Conservation (phyloP, 495 filamentous ascomycete genomes). For the Penicillium alfredii region DNA sequence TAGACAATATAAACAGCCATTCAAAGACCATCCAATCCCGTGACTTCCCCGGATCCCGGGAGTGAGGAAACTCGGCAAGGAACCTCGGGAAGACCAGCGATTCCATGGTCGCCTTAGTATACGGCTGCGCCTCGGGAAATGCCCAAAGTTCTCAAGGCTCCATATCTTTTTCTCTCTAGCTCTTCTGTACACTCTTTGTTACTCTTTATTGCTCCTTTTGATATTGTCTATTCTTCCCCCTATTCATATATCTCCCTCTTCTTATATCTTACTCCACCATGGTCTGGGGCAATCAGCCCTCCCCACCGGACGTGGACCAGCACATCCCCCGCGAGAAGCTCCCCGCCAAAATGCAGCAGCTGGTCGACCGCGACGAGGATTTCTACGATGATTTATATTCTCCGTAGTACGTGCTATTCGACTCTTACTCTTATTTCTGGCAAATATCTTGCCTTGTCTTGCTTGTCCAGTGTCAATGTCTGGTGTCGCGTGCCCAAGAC, state of each 20-base stretch:
- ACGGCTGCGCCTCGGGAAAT: conserved; percentile 10
- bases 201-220: neutral
- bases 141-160: neutral
- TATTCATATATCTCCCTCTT: conserved; percentile 2
- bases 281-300: conserved; percentile 37
- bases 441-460: neutral
- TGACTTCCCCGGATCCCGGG: neutral
- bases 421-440: neutral
- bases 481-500: conserved; percentile 2
- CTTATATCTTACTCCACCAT: conserved; percentile 18
- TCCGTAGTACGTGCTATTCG: conserved; percentile 61
- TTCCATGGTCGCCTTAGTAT: conserved; percentile 12
- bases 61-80: neutral
- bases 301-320: too few species aligned
- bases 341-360: conserved; percentile 61
- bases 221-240: too few species aligned
- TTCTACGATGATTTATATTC: conserved; percentile 73
- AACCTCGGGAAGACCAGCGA: conserved; percentile 9
- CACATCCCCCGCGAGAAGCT: conserved; percentile 58
- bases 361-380: conserved; percentile 70
- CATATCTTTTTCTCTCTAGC: neutral
- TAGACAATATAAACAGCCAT: neutral
- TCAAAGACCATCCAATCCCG: neutral
- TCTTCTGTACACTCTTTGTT: neutral
- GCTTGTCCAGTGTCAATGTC: neutral